Conservation (phyloP, 2,329 filamentous ascomycete genomes). For the Samsoniella hepiali region DNA sequence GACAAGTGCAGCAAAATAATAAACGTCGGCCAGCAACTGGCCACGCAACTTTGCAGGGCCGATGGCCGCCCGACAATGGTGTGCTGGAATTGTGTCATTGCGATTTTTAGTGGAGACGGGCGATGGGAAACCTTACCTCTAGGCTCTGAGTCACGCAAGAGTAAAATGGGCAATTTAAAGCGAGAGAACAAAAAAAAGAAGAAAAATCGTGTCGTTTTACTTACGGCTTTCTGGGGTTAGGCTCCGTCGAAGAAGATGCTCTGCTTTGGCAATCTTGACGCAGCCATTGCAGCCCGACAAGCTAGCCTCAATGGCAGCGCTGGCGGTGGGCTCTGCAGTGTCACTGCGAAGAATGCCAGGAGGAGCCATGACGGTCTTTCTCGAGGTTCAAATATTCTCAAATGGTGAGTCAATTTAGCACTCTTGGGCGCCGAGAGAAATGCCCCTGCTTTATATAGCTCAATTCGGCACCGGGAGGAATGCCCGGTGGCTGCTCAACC, state of each 20-base stretch:
- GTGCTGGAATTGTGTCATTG: constrained; percentile 20
- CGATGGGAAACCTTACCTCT: neutral
- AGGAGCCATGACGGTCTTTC: constrained; percentile 2
- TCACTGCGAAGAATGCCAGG: constrained; percentile 3
- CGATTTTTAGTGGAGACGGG: constrained; percentile 14
- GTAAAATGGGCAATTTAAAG: neutral
- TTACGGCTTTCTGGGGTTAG: neutral
- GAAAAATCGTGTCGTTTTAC: neutral
- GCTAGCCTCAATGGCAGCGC: neutral
- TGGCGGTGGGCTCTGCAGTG: neutral
- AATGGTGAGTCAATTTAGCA: neutral
- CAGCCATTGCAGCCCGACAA: constrained; percentile 11
- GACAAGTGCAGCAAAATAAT: too few species aligned
- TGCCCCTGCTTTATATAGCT: neutral
- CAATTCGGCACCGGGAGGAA: neutral
- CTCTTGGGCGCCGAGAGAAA: neutral
- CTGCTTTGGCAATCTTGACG: constrained; percentile 14
- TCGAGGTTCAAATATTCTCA: neutral
- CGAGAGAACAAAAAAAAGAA: neutral
- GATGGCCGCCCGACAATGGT: constrained; percentile 12
- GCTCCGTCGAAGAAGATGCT: neutral
- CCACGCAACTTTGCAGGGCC: constrained; percentile 1
- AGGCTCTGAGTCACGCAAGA: neutral
- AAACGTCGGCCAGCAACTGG: neutral
- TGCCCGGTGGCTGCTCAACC: neutral